Conservation (phyloP, 2,329 filamentous ascomycete genomes). For the Lasiodiplodia gonubiensis region DNA sequence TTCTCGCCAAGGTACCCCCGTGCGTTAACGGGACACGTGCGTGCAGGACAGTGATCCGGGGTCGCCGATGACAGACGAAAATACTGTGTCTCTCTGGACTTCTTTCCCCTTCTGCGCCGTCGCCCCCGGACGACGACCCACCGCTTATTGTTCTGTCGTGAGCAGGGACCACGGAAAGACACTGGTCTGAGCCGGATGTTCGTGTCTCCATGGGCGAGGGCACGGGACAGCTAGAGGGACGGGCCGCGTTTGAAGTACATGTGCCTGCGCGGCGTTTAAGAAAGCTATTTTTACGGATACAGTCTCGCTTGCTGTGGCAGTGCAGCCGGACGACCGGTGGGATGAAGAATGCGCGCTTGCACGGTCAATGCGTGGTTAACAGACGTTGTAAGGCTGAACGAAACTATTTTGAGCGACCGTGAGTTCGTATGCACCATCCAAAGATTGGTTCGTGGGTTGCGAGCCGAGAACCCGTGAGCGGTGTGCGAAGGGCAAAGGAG, state of each 20-base stretch:
- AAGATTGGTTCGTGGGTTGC: background rate
- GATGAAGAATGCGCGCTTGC: background rate
- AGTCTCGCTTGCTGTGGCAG: conserved; percentile 21
- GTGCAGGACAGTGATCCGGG: background rate
- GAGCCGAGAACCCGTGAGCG: background rate
- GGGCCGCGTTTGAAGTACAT: conserved; percentile 10
- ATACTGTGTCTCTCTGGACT: background rate
- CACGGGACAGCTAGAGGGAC: conserved; percentile 12
- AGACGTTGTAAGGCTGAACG: background rate
- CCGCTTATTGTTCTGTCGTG: background rate
- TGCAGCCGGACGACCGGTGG: background rate
- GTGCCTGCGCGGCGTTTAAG: background rate
- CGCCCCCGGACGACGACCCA: background rate
- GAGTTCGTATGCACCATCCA: conserved; percentile 5
- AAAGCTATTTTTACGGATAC: background rate
- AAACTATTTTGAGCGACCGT: background rate
- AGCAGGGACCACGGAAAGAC: background rate
- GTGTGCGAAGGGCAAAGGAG: background rate
- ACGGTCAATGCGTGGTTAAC: background rate
- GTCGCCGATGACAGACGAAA: background rate
- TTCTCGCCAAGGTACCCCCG: background rate
- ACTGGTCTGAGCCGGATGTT: background rate
- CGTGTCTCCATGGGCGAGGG: background rate
- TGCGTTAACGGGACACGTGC: background rate
- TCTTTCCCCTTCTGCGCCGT: background rate